A percentile compares a stretch with the other conserved stretches of the same genome.
Conservation (phyloP, 805 yeast species). For the Candida silvicultrix region DNA sequence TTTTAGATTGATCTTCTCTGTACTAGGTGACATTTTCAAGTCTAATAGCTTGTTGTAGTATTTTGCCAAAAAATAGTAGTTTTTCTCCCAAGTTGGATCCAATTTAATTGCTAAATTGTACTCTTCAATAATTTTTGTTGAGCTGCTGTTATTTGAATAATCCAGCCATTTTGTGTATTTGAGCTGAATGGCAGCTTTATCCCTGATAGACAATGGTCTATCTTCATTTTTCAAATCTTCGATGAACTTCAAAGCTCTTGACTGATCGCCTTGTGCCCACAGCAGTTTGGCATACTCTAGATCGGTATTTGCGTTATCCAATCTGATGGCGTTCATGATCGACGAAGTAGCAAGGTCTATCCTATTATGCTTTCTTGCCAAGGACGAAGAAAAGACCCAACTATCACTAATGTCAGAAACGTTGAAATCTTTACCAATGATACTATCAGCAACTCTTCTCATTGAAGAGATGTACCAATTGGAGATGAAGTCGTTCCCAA, state of each 20-base stretch:
- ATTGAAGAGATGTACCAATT: slow-evolving; percentile 54
- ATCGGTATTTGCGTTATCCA: slow-evolving; percentile 39
- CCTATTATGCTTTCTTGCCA: slow-evolving; percentile 63
- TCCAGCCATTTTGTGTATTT: slow-evolving; percentile 88
- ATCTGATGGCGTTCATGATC: slow-evolving; percentile 47
- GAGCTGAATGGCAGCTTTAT: slow-evolving; percentile 44
- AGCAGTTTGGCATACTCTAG: slow-evolving; percentile 74
- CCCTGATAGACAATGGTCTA: slow-evolving; percentile 16
- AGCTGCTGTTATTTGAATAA: slow-evolving; percentile 73
- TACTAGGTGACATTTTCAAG: slow-evolving; percentile 36
- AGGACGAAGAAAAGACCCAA: slow-evolving; percentile 52
- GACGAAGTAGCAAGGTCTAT: slow-evolving; percentile 67
- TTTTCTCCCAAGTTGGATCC: slow-evolving; percentile 64
- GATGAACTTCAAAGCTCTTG: slow-evolving; percentile 71
- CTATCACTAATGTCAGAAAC: slow-evolving; percentile 37
- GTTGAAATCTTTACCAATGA: slow-evolving; percentile 16
- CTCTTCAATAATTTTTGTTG: slow-evolving; percentile 63
- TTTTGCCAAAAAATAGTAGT: slow-evolving; percentile 73
- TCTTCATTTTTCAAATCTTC: slow-evolving; percentile 29
- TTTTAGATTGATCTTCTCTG: slow-evolving; percentile 14
- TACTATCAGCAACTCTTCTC: slow-evolving; percentile 42
- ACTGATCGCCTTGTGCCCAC: slow-evolving; percentile 86
- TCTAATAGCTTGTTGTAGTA: slow-evolving; percentile 76
- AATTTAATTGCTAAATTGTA: slow-evolving; percentile 53
- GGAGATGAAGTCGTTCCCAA: slow-evolving; percentile 51